A percentile compares a stretch with the other conserved stretches of the same genome.
Evolutionary conservation across 225 moss, liverwort and hornwort genomes (phyloP).

Genomic region (Physcomitrium patens): DNA sequence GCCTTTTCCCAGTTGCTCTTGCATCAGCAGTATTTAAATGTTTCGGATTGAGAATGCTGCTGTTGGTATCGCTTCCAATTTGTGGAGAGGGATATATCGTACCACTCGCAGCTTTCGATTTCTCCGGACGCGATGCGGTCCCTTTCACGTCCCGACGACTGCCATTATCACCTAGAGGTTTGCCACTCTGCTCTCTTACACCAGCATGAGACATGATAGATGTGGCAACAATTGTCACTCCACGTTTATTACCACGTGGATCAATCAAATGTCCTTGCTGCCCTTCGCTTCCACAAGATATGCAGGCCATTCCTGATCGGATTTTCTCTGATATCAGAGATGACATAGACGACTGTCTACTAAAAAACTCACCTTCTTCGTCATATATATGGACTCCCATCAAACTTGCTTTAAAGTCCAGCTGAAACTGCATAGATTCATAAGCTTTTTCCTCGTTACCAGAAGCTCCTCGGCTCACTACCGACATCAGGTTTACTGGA

Average conservation of each 20-base stretch:
- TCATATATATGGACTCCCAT: slow-evolving; percentile 59
- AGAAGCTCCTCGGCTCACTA: background rate
- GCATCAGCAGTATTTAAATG: slow-evolving; percentile 41
- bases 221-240: slow-evolving; percentile 9
- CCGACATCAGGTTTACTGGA: slow-evolving; percentile 21
- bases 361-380: slow-evolving; percentile 46
- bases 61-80: slow-evolving; percentile 30
- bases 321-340: slow-evolving; percentile 34
- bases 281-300: slow-evolving; percentile 39
- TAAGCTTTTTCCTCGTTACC: slow-evolving; percentile 27
- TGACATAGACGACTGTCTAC: slow-evolving; percentile 44
- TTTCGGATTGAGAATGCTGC: slow-evolving; percentile 47
- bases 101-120: slow-evolving; percentile 37
- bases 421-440: slow-evolving; percentile 24
- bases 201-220: slow-evolving; percentile 8
- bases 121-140: slow-evolving; percentile 3
- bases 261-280: slow-evolving; percentile 28
- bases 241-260: slow-evolving; percentile 7
- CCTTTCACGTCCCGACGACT: slow-evolving; percentile 11
- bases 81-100: slow-evolving; percentile 38
- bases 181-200: slow-evolving; percentile 20
- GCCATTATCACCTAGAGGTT: slow-evolving; percentile 8
- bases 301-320: slow-evolving; percentile 24
- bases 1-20: slow-evolving; percentile 8
- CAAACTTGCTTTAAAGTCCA: slow-evolving; percentile 48